Base-by-base conservation (phyloP, 352 stramenopile genomes). In the Globisporangium solare region DNA sequence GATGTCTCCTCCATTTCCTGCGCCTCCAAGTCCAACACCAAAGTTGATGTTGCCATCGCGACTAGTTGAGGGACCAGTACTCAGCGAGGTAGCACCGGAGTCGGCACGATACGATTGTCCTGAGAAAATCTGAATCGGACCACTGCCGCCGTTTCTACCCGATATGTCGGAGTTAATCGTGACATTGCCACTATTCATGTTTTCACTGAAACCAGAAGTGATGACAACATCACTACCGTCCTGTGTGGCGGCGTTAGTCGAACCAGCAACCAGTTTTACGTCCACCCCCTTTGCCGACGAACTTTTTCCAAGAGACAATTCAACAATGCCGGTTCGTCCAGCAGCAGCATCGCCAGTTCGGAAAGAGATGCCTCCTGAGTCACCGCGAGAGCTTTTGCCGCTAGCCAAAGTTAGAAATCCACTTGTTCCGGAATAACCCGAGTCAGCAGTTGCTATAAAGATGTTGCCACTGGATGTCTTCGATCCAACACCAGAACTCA, bases 151-250 rank as follows among this genome's bases (percentile, higher is more conserved):
- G 57, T 66, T 58, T 49, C 63, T 73, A 13, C 90, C 91, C 12
- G 89, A 89, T 39, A 84, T 71, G 17, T 83, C 73, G 8, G 85
- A 96, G 24, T 67, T 67, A 37, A 98, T 58, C 15, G 60, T 74
- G n/a, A 97, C 62, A 35, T 62, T 66, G 11, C 95, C 94, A 54
- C 84, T 97, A 50, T 91, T 86, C 35, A 59, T 62, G 32, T 71
- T 64, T 6, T 70, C 60, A 39, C 79, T 89, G 54, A 59, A 83
- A 1, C 93, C 95, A 54, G 85, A 94, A 14, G 56, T 72, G 56
- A 97, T 77, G 5, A 68, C 50, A 22, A 98, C 71, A 32, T 76
- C 73, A 31, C 92, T 92, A 47, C 93, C 93, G 60, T 71, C 75
- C 61, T 86, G 67, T 3, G 27, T 22, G 18, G 47, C 35, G 5